Evolutionary conservation across 2,329 filamentous ascomycete genomes (phyloP).

Genomic region (Epichloe sylvatica): DNA sequence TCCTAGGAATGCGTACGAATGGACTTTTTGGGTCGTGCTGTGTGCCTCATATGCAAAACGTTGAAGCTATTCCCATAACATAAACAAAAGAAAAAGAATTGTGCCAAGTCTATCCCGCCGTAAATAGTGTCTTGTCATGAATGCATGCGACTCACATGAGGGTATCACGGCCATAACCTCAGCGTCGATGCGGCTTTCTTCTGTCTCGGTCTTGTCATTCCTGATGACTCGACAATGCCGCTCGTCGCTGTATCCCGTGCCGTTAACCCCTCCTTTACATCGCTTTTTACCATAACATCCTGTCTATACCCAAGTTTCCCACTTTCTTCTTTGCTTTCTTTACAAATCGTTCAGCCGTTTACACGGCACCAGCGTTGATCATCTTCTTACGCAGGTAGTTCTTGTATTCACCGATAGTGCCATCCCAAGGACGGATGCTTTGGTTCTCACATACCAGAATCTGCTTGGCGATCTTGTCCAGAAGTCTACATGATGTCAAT

Average conservation of each 20-base stretch:
- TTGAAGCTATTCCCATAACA: neutral
- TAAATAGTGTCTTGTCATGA: constrained; percentile 13
- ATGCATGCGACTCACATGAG: constrained; percentile 14
- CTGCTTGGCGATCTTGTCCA: constrained; percentile 99
- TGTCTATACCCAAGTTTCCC: constrained; percentile 9
- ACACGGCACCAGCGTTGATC: constrained; percentile 75
- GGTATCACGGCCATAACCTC: constrained; percentile 17
- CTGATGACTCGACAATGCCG: constrained; percentile 10
- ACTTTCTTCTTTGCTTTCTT: constrained; percentile 2
- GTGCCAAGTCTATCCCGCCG: constrained; percentile 22
- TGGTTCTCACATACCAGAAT: constrained; percentile 99
- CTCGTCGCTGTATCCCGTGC: constrained; percentile 7
- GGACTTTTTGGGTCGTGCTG: neutral
- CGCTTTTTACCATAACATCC: constrained; percentile 6
- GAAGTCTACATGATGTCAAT: constrained; percentile 45
- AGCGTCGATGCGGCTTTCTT: constrained; percentile 14
- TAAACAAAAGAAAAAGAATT: constrained; percentile 8
- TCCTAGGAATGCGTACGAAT: neutral
- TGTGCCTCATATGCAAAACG: neutral
- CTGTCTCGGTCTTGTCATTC: constrained; percentile 4
- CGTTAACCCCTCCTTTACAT: constrained; percentile 7
- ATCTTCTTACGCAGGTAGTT: constrained; percentile 99
- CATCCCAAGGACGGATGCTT: constrained; percentile 80
- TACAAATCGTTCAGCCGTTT: constrained; percentile 23
- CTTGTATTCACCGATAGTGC: constrained; percentile 90